These are phyloP conservation scores for Haplosporangium sp. DNA, from an alignment of 371 early-diverging fungal genomes.

Conservation along the genomic window DNA sequence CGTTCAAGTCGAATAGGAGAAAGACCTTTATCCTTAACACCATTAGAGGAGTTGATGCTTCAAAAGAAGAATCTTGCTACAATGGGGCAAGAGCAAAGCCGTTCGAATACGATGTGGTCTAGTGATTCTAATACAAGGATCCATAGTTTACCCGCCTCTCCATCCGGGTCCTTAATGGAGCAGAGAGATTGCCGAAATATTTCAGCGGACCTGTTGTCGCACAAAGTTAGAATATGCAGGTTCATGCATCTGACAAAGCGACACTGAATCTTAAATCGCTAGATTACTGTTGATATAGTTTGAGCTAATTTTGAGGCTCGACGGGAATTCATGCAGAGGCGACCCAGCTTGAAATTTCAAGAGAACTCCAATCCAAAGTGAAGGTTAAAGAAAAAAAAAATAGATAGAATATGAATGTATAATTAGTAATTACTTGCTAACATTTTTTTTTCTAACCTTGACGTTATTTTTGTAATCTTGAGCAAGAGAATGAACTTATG, in stretches of 20 bases:
- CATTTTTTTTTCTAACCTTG: no score
- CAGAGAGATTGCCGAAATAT: no score
- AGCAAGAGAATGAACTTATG: conserved; percentile 12
- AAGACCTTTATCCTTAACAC: background rate
- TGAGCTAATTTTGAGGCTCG: background rate
- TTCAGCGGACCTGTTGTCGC: background rate
- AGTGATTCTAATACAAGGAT: no score
- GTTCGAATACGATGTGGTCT: background rate
- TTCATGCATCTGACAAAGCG: background rate
- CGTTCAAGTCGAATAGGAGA: background rate
- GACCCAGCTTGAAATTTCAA: background rate
- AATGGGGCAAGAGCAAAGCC: background rate
- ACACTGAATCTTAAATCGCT: background rate
- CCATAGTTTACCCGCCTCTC: no score
- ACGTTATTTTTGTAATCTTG: conserved; percentile 7
- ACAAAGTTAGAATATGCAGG: background rate
- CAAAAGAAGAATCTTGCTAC: background rate
- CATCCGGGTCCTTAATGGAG: no score
- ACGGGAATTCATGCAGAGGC: background rate
- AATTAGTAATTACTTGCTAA: no score
- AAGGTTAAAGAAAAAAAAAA: no score
- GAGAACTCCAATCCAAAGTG: conserved; percentile 5
- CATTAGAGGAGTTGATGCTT: conserved; percentile 2
- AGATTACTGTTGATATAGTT: background rate
- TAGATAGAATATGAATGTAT: no score